Evolutionary conservation across 2,329 filamentous ascomycete species (phyloP).

Genomic region (Arthrobotrys iridis): DNA sequence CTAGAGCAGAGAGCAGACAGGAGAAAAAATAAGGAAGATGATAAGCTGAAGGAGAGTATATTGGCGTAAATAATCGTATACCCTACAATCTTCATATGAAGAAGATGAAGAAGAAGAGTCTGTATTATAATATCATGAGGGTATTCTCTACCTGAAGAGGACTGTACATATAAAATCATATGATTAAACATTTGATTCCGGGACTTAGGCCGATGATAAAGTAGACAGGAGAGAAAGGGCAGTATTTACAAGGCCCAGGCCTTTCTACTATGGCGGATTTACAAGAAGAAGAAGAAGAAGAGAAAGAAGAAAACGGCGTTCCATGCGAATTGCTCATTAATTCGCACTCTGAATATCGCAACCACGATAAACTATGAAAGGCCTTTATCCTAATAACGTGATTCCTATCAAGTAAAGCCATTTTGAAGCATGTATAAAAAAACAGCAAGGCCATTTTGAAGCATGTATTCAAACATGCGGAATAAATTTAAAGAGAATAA

Average conservation of each 20-base stretch:
- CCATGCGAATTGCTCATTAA: not conserved
- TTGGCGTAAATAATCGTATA: not conserved
- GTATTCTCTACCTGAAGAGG: not conserved
- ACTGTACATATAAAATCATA: conserved; percentile 11
- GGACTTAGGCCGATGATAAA: not conserved
- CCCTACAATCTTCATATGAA: not conserved
- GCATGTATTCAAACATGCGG: not conserved
- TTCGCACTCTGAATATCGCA: not conserved
- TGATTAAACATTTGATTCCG: conserved; percentile 16
- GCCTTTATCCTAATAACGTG: no score
- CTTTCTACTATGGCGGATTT: not conserved
- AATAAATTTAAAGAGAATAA: not conserved
- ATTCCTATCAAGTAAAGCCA: no score
- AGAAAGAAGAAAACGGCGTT: not conserved
- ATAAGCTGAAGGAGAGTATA: not conserved
- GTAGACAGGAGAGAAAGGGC: not conserved
- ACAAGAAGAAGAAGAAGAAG: not conserved
- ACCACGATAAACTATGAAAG: not conserved
- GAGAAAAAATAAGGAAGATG: not conserved
- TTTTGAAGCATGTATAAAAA: not conserved
- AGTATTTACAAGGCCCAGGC: conserved; percentile 10
- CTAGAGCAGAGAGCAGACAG: conserved; percentile 19
- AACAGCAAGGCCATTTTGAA: not conserved
- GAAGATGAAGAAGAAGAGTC: not conserved
- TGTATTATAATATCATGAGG: conserved; percentile 9